Base-by-base conservation (phyloP, 2,329 filamentous ascomycete species). In the Hypoxylon sp. region DNA sequence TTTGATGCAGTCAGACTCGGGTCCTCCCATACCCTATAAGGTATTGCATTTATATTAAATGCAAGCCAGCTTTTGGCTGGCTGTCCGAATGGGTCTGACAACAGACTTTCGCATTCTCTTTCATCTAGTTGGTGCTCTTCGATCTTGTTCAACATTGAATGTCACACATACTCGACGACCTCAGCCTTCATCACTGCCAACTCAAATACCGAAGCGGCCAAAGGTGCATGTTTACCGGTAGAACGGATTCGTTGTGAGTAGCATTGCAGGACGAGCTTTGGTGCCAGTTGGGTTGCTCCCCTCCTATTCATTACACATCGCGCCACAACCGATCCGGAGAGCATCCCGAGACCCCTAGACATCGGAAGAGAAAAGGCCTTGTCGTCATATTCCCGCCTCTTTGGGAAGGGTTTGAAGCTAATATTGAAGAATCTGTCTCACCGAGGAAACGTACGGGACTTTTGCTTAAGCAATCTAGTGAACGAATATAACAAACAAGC, bases 161-260 rank as follows among this genome's bases (percentile, higher is more conserved):
- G 51, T 60, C 51, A 38, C 43, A 60, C 41, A 23, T 56, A 13
- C 17, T 14, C 30, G 21, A 17, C 17, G 21, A 60, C 34, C 56
- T 32, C 30, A 50, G 38, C 49, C 45, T 45, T 41, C 17, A 17
- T 34, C 52, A 28, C 13, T 59, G 5, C 43, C 25, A 52, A 43
- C 58, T 23, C 50, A 43, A 41, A 17, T 60, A 56, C 50, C 51
- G 45, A 60, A 43, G 14, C 28, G 51, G 32, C 49, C 49, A 38
- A 45, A 13, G n/a, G 50, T 38, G 14, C 41, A 41, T 60, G 34
- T 25, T 48, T 41, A 59, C 41, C 56, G 34, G 28, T 50, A 50
- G 34, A 60, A 13, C 53, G 41, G 50, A 48, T 43, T 55, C 19
- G 30, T 55, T 50, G 28, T 45, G 13, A 51, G 32, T 23, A 30